Evolutionary conservation across 306 rosid species (phyloP).

Genomic region (Cucurbita pepo): DNA sequence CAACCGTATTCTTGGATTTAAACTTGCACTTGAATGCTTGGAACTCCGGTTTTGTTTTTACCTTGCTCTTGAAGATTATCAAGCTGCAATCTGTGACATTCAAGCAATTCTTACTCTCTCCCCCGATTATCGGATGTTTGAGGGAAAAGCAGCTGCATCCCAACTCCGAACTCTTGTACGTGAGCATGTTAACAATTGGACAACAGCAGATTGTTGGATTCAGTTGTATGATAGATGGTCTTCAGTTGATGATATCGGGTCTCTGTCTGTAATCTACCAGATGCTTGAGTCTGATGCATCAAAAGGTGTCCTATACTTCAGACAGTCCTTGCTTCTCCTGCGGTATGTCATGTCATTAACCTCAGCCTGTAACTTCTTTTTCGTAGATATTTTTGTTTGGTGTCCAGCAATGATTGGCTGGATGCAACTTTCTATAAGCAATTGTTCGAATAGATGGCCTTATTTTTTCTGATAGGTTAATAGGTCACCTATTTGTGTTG

Average conservation of each 20-base stretch:
- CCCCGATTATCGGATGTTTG: slow-evolving; percentile 74
- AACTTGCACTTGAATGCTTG: slow-evolving; percentile 82
- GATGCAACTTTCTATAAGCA: not conserved
- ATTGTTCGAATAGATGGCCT: not conserved
- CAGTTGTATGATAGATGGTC: slow-evolving; percentile 87
- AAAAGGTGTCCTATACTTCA: slow-evolving; percentile 77
- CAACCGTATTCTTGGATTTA: slow-evolving; percentile 70
- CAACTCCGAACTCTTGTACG: slow-evolving; percentile 72
- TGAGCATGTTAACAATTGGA: slow-evolving; percentile 82
- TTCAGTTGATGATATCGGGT: slow-evolving; percentile 79
- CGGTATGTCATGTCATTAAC: slow-evolving; percentile 31
- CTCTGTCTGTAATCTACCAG: slow-evolving; percentile 79
- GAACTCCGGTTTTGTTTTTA: slow-evolving; percentile 77
- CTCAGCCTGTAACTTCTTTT: not conserved
- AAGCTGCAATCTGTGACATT: slow-evolving; percentile 73
- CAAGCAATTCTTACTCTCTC: slow-evolving; percentile 75
- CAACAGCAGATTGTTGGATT: slow-evolving; percentile 86
- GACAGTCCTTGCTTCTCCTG: slow-evolving; percentile 92
- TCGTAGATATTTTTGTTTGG: not conserved
- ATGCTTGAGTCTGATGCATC: slow-evolving; percentile 90
- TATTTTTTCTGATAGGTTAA: not conserved
- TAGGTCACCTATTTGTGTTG: not conserved
- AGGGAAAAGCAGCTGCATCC: slow-evolving; percentile 74
- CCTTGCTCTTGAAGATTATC: slow-evolving; percentile 63
- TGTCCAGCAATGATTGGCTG: not conserved